Evolutionary conservation across 352 stramenopile species (phyloP).

Genomic region (Globisporangium okanoganense): DNA sequence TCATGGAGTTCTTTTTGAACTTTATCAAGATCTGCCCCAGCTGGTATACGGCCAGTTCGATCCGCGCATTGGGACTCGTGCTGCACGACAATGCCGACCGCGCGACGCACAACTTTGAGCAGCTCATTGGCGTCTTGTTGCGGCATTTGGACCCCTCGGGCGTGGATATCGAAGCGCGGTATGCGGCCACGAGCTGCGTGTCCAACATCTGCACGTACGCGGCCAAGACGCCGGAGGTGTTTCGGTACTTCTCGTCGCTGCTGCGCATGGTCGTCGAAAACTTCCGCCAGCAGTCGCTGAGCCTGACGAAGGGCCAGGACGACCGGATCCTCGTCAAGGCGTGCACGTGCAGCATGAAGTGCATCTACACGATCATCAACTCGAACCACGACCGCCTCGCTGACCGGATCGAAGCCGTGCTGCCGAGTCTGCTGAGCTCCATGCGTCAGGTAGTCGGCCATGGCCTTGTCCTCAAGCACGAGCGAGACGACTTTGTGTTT

Average conservation of each 20-base stretch:
- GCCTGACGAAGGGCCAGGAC: conserved; percentile 54
- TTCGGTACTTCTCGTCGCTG: conserved; percentile 67
- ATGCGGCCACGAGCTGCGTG: conserved; percentile 82
- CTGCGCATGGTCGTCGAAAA: conserved; percentile 85
- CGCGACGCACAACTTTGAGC: conserved; percentile 51
- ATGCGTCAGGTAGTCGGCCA: conserved; percentile 82
- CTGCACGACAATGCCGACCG: conserved; percentile 79
- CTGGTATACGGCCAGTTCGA: conserved; percentile 71
- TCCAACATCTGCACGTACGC: conserved; percentile 73
- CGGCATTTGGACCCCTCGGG: conserved; percentile 74
- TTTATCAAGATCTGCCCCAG: conserved; percentile 75
- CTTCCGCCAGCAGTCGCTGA: conserved; percentile 72
- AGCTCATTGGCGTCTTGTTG: conserved; percentile 64
- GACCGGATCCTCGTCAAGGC: conserved; percentile 81
- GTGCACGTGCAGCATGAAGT: conserved; percentile 86
- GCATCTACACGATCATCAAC: conserved; percentile 79
- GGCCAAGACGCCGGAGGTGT: conserved; percentile 62
- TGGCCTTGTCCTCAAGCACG: conserved; percentile 44
- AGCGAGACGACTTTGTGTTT: conserved; percentile 54
- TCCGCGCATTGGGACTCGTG: conserved; percentile 66
- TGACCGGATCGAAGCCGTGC: conserved; percentile 49
- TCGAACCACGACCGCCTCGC: conserved; percentile 54
- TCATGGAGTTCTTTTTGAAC: conserved; percentile 67
- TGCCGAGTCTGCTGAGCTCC: conserved; percentile 65
- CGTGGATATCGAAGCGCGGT: conserved; percentile 81